Percentiles rank a stretch among this genome's conserved stretches.
Conservation (phyloP, 1,284 basidiomycete genomes). For the Sporisorium sorghi region DNA sequence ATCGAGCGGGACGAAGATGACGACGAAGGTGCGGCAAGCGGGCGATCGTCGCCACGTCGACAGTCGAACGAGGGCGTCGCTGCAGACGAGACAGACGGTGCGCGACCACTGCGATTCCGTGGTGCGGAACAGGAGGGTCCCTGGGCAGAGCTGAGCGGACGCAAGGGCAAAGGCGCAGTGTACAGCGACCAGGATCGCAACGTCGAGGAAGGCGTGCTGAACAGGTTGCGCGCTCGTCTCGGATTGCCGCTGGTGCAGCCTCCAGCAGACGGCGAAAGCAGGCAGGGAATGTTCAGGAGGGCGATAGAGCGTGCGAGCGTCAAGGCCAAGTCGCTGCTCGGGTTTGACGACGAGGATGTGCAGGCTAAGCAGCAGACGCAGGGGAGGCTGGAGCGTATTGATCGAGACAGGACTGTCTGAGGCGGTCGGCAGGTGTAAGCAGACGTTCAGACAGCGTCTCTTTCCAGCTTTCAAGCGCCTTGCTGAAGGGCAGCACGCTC, state of each 20-base stretch:
- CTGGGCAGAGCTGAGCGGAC: slow-evolving; percentile 44
- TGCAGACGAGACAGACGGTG: background rate
- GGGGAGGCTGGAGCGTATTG: slow-evolving; percentile 37
- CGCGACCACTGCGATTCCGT: slow-evolving; percentile 27
- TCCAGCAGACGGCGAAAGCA: slow-evolving; percentile 5
- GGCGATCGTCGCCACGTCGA: background rate
- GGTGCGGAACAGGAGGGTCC: slow-evolving; percentile 43
- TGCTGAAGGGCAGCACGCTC: too few species aligned
- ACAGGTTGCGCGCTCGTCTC: slow-evolving; percentile 29
- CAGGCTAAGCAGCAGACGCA: slow-evolving; percentile 38
- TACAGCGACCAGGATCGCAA: slow-evolving; percentile 49
- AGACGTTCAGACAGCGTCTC: too few species aligned
- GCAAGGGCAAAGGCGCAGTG: slow-evolving; percentile 38
- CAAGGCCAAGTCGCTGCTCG: slow-evolving; percentile 35
- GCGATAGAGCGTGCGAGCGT: slow-evolving; percentile 7
- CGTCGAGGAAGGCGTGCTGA: slow-evolving; percentile 40
- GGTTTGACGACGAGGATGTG: slow-evolving; percentile 38
- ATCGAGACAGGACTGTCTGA: slow-evolving; percentile 38
- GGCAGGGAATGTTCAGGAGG: slow-evolving; percentile 15
- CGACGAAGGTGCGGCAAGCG: slow-evolving; percentile 11
- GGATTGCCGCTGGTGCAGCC: slow-evolving; percentile 32
- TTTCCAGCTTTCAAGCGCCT: too few species aligned
- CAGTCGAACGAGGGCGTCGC: background rate
- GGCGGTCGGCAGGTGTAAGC: too few species aligned
- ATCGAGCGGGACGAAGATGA: slow-evolving; percentile 48